These are phyloP conservation scores for Xylariaceae sp. DNA, from an alignment of 2,329 filamentous ascomycete genomes.

Conservation along the genomic window DNA sequence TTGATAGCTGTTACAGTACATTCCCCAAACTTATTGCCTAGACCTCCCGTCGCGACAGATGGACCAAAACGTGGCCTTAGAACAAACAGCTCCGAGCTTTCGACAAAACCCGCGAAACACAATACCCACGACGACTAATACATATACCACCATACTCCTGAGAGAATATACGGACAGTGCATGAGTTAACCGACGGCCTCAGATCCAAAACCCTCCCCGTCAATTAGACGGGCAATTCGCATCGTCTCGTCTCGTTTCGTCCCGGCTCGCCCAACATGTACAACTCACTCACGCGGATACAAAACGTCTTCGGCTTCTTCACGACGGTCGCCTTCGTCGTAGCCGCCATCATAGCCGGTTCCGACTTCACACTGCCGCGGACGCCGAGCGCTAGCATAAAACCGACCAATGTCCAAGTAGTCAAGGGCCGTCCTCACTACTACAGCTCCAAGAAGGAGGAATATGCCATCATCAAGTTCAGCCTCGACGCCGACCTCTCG, in stretches of 20 bases:
- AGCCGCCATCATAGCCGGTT: slow-evolving; percentile 79
- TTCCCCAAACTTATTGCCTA: too few relatives aligned
- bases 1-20: too few relatives aligned
- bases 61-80: slow-evolving; percentile 37
- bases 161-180: background rate
- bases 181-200: background rate
- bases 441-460: slow-evolving; percentile 93
- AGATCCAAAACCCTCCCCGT: background rate
- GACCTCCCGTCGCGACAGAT: slow-evolving; percentile 8
- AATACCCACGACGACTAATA: background rate
- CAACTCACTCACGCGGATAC: slow-evolving; percentile 81
- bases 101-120: background rate
- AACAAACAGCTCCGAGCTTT: background rate
- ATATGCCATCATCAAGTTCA: slow-evolving; percentile 93
- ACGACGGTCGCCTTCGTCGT: slow-evolving; percentile 89
- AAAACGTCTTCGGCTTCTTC: slow-evolving; percentile 98
- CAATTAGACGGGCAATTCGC: slow-evolving; percentile 17
- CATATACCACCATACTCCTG: too few relatives aligned
- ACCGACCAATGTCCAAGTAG: slow-evolving; percentile 82
- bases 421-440: slow-evolving; percentile 93
- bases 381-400: slow-evolving; percentile 69
- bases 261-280: slow-evolving; percentile 71
- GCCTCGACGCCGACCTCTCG: slow-evolving; percentile 87
- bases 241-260: too few relatives aligned
- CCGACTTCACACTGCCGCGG: slow-evolving; percentile 75